These are phyloP conservation scores for Penicillium sp. DNA, from an alignment of 2,329 filamentous ascomycete species.

Conservation along the genomic window DNA sequence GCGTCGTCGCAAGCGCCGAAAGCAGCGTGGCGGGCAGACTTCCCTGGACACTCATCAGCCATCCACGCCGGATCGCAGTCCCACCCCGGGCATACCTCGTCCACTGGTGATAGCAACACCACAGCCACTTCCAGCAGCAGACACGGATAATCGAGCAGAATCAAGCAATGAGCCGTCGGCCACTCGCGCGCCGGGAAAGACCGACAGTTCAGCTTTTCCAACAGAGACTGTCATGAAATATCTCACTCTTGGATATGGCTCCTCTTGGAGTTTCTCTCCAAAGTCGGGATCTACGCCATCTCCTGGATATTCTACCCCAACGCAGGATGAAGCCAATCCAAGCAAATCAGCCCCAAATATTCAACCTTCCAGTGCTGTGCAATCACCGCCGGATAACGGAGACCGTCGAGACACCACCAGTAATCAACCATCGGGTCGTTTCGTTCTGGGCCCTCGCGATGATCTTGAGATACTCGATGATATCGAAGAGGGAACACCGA, in stretches of 20 bases:
- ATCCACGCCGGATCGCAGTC: slow-evolving; percentile 23
- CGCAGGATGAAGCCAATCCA: slow-evolving; percentile 16
- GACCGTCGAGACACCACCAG: slow-evolving; percentile 4
- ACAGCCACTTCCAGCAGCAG: slow-evolving; percentile 16
- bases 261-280: slow-evolving; percentile 44
- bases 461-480: slow-evolving; percentile 36
- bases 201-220: slow-evolving; percentile 33
- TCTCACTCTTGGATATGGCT: slow-evolving; percentile 50
- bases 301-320: slow-evolving; percentile 27
- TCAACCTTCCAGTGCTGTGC: not conserved
- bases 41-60: slow-evolving; percentile 16
- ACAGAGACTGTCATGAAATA: slow-evolving; percentile 49
- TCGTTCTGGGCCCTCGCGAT: slow-evolving; percentile 33
- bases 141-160: slow-evolving; percentile 12
- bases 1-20: slow-evolving; percentile 47
- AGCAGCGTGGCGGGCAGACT: slow-evolving; percentile 24
- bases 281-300: slow-evolving; percentile 28
- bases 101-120: slow-evolving; percentile 37
- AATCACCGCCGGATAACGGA: not conserved
- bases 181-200: slow-evolving; percentile 19
- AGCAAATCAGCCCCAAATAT: not conserved
- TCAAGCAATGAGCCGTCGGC: slow-evolving; percentile 19
- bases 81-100: slow-evolving; percentile 44
- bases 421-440: slow-evolving; percentile 9
- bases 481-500: slow-evolving; percentile 26